Conservation (phyloP, 2,329 filamentous ascomycete species). For the Chaetomium sp. region DNA sequence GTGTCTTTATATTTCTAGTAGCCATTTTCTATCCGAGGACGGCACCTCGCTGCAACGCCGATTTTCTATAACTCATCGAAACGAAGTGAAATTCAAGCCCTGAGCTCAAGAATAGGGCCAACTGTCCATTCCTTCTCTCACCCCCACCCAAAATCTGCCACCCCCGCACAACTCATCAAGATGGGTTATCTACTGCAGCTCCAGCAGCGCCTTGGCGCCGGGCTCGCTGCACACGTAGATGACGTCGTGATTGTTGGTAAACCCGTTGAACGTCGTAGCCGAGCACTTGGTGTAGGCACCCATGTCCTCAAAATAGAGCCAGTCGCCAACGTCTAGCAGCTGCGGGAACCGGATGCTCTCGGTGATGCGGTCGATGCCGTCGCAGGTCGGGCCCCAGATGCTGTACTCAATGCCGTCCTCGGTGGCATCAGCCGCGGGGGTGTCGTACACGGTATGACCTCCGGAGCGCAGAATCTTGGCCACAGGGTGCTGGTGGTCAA, state of each 20-base stretch:
- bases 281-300: slow-evolving; percentile 98
- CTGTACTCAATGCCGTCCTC: slow-evolving; percentile 68
- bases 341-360: slow-evolving; percentile 71
- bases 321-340: slow-evolving; percentile 84
- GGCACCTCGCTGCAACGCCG: not conserved
- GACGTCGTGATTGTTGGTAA: slow-evolving; percentile 84
- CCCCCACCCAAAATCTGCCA: too few species aligned
- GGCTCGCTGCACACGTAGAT: slow-evolving; percentile 94
- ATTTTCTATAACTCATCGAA: not conserved
- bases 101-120: too few species aligned
- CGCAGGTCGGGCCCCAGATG: slow-evolving; percentile 96
- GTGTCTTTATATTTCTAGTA: not conserved
- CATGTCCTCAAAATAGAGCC: slow-evolving; percentile 99
- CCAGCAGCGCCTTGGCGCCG: slow-evolving; percentile 69
- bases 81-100: not conserved
- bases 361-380: slow-evolving; percentile 92
- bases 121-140: too few species aligned
- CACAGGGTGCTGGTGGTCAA: slow-evolving; percentile 89
- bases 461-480: slow-evolving; percentile 70
- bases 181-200: slow-evolving; percentile 16
- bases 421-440: slow-evolving; percentile 32
- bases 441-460: slow-evolving; percentile 52
- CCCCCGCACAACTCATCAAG: not conserved
- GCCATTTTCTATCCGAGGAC: not conserved
- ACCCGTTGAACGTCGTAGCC: slow-evolving; percentile 95